Evolutionary conservation across 2,329 filamentous ascomycete species (phyloP), one percentile per base, ranked within the genome.

Genomic region (Lomentospora prolificans): DNA sequence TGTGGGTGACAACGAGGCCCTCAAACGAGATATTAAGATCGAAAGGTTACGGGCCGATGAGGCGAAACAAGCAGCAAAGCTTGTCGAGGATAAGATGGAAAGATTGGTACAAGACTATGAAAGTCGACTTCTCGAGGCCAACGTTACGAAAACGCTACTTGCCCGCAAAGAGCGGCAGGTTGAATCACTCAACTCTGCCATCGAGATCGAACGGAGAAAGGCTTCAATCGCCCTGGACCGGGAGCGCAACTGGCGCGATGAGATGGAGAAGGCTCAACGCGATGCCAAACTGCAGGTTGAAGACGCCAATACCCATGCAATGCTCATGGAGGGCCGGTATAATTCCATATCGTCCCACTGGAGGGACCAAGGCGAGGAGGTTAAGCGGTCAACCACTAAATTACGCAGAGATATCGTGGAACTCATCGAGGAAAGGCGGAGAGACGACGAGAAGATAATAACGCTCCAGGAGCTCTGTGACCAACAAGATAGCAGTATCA

Each of bases 1-100:
- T 55, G 88, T 90, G 65, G 84, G 85, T 55, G 88, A 92, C 65
- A 90, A 90, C 62, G 88, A 92, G 64, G 79, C 84, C 41, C 74
- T 92, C 50, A 87, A 87, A 63, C 80, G 87, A 54, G 87, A 92
- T 60, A 75, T 88, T 57, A 76, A 85, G 63, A 80, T 86, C 57
- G 84, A 87, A 67, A 75, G 76, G 19, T 66, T 86, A 55, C 78
- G 78, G 50, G 78, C 85, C 48, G 86, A 90, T 57, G 87, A 90
- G 64, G 78, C 85, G n/a, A 81, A 82, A 61, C 82, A 87, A 65
- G 78, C 81, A 3, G 79, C 85, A 9, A 82, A 81, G 59, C 75
- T 88, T 60, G 72, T 86, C 50, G 84, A 87, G 64, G 84, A 86
- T 60, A 87, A 85, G 69, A 84, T 89, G 73, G 84, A 88, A 58